Conservation (phyloP, 2,329 filamentous ascomycete species). For the Triangularia verruculosa region DNA sequence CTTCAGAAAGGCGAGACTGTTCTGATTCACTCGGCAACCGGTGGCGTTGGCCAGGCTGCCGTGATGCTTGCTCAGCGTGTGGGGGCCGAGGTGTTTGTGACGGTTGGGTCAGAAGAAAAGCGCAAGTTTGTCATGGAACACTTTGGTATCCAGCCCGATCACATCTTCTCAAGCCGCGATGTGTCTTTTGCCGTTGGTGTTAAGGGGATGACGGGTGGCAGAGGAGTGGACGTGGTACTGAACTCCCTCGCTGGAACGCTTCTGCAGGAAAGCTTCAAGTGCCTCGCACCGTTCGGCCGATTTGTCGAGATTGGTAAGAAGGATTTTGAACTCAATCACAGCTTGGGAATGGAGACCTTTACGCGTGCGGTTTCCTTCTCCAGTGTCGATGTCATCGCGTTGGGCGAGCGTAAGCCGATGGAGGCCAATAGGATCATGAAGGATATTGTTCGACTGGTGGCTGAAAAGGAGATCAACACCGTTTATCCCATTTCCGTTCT, state of each 20-base stretch:
- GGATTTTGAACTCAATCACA: constrained; percentile 39
- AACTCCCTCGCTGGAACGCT: constrained; percentile 42
- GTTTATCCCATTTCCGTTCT: constrained; percentile 30
- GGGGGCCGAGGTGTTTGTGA: constrained; percentile 22
- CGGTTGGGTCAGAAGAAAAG: constrained; percentile 37
- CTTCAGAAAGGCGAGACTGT: constrained; percentile 19
- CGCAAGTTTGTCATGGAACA: constrained; percentile 31
- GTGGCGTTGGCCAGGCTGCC: constrained; percentile 31
- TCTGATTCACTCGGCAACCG: constrained; percentile 34
- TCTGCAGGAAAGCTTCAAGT: constrained; percentile 43
- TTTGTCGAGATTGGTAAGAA: constrained; percentile 47
- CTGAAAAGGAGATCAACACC: constrained; percentile 28
- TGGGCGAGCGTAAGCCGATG: constrained; percentile 20
- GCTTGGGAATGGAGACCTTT: constrained; percentile 46
- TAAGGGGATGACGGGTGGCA: constrained; percentile 15
- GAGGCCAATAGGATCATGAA: constrained; percentile 24
- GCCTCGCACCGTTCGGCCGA: constrained; percentile 42
- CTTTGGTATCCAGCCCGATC: constrained; percentile 32
- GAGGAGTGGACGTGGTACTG: constrained; percentile 34
- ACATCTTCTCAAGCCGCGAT: constrained; percentile 23
- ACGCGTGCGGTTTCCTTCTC: constrained; percentile 35
- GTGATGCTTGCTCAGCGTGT: constrained; percentile 22
- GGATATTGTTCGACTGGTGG: constrained; percentile 26
- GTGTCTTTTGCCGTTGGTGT: constrained; percentile 15
- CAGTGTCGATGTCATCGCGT: constrained; percentile 34